phyloP scores from a whole-genome alignment of 768 basidiomycete genomes.

The Mycena latifolia region DNA sequence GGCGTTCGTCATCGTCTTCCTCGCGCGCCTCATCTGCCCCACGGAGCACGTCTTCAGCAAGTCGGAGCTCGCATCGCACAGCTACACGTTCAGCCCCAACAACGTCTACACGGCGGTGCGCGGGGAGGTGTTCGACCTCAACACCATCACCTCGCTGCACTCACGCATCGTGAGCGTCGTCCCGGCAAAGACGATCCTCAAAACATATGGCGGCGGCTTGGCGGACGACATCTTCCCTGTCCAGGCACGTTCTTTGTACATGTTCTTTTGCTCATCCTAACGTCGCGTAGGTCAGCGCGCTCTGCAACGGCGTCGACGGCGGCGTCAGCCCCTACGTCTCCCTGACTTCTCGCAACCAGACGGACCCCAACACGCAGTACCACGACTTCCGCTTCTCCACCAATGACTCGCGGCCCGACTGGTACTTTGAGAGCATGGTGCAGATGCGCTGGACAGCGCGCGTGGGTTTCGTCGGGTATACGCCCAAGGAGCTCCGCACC shows the following conservation, averaged over 20 bases:
- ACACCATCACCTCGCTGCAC: constrained; percentile 75
- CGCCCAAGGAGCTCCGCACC: constrained; percentile 78
- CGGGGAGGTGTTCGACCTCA: constrained; percentile 95
- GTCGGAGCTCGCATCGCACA: constrained; percentile 81
- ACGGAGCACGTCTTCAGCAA: constrained; percentile 91
- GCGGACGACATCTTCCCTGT: constrained; percentile 92
- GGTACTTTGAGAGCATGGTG: constrained; percentile 98
- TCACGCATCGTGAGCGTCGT: constrained; percentile 78
- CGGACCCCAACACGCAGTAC: constrained; percentile 83
- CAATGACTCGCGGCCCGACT: constrained; percentile 94
- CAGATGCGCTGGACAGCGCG: constrained; percentile 91
- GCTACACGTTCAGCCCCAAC: constrained; percentile 70
- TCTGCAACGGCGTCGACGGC: constrained; percentile 90
- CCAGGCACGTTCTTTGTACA: constrained; percentile 66
- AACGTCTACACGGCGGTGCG: constrained; percentile 87
- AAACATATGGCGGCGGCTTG: constrained; percentile 81
- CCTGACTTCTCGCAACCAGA: constrained; percentile 81
- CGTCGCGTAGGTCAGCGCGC: constrained; percentile 80
- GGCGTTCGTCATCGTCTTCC: constrained; percentile 91
- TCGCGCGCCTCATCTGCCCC: constrained; percentile 93
- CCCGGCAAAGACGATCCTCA: constrained; percentile 77
- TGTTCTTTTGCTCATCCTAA: not conserved
- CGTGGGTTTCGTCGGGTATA: constrained; percentile 89
- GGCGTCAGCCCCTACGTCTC: constrained; percentile 87
- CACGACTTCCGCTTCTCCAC: constrained; percentile 96